Evolutionary conservation across 2,329 filamentous ascomycete species (phyloP).

Genomic region (Lachnellula hyalina): DNA sequence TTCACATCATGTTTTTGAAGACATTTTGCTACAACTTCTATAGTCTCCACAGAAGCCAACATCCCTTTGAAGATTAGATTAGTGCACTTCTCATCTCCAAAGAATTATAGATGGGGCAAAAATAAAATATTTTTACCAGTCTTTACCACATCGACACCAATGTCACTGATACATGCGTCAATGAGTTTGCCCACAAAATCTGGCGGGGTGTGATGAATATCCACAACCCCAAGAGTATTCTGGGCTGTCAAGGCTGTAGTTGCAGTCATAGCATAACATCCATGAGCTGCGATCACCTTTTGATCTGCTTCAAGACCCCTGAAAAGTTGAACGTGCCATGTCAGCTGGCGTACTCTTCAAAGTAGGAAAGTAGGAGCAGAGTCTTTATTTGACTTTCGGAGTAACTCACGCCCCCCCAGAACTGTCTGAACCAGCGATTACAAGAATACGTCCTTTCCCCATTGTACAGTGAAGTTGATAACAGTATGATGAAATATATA

Average conservation of each 20-base stretch:
- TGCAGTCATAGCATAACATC: slow-evolving; percentile 92
- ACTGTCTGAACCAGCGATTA: slow-evolving; percentile 70
- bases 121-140: slow-evolving; percentile 55
- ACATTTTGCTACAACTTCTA: slow-evolving; percentile 61
- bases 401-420: slow-evolving; percentile 66
- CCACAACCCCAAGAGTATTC: slow-evolving; percentile 80
- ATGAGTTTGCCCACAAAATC: slow-evolving; percentile 81
- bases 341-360: slow-evolving; percentile 7
- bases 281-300: slow-evolving; percentile 86
- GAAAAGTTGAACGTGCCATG: slow-evolving; percentile 4
- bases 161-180: slow-evolving; percentile 75
- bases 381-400: slow-evolving; percentile 8
- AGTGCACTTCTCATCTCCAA: background rate
- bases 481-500: background rate
- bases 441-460: slow-evolving; percentile 49
- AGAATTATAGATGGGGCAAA: background rate
- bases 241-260: slow-evolving; percentile 95
- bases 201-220: slow-evolving; percentile 73
- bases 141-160: slow-evolving; percentile 86
- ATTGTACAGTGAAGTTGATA: slow-evolving; percentile 11
- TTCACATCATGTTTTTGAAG: slow-evolving; percentile 53
- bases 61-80: slow-evolving; percentile 54
- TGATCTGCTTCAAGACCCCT: slow-evolving; percentile 95
- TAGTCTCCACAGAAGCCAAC: slow-evolving; percentile 68
- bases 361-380: background rate